A percentile compares a stretch with the other conserved stretches of the same genome.
phyloP scores from a whole-genome alignment of 805 yeast genomes.

The Lipomyces starkeyi region DNA sequence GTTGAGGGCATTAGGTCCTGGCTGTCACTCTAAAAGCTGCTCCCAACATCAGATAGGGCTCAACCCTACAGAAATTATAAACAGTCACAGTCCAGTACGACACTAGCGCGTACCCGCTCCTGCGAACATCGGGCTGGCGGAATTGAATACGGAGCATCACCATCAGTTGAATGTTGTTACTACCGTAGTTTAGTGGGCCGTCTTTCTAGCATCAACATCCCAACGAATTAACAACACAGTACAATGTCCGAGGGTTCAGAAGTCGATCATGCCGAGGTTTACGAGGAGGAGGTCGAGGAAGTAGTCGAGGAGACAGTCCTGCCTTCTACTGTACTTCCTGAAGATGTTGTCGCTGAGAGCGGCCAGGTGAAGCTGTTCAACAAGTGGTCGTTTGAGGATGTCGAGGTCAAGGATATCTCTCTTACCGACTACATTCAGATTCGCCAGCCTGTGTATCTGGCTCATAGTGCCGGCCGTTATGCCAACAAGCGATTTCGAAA shows the following conservation, averaged over 20 bases:
- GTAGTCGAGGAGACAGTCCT: conserved; percentile 25
- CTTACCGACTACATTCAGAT: conserved; percentile 98
- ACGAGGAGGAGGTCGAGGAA: conserved; percentile 31
- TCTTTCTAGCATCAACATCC: not conserved
- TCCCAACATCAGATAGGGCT: not conserved
- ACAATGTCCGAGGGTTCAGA: conserved; percentile 34
- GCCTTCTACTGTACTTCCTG: conserved; percentile 86
- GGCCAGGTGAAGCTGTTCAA: conserved; percentile 97
- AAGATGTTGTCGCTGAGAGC: conserved; percentile 94
- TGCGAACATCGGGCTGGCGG: not conserved
- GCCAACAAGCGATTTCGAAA: conserved; percentile 99
- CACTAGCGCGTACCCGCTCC: not conserved
- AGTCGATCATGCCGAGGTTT: conserved; percentile 25
- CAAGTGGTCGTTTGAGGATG: conserved; percentile 99
- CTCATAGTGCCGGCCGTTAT: conserved; percentile 99
- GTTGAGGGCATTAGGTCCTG: not conserved
- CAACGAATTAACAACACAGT: not conserved
- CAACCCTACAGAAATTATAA: not conserved
- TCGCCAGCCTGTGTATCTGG: conserved; percentile 95
- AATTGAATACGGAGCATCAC: not conserved
- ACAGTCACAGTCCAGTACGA: not conserved
- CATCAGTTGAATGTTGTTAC: not conserved
- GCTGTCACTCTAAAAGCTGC: not conserved
- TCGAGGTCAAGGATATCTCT: conserved; percentile 96
- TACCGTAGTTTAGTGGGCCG: not conserved